phyloP scores from a whole-genome alignment of 495 filamentous ascomycete genomes.

The Hypomontagnella submonticulosa region DNA sequence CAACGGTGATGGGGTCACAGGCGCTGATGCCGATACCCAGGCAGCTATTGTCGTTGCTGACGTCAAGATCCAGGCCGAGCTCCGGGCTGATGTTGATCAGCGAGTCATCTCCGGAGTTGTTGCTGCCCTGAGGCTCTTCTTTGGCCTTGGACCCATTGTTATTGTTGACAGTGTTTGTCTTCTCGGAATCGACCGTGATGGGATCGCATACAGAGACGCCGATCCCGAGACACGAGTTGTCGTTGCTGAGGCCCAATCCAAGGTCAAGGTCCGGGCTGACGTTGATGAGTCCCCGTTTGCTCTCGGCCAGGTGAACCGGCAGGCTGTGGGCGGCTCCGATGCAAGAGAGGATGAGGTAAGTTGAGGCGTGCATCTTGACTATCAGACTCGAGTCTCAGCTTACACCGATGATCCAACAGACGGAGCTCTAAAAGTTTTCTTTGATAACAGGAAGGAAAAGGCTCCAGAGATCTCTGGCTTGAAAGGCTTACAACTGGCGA shows the following conservation, averaged over 20 bases:
- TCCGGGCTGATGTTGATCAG: conserved; percentile 32
- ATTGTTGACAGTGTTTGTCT: conserved; percentile 11
- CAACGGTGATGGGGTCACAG: conserved; percentile 47
- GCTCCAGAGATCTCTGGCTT: conserved; percentile 8
- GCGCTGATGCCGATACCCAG: conserved; percentile 47
- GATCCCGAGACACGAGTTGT: conserved; percentile 43
- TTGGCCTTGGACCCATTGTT: conserved; percentile 11
- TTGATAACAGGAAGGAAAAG: conserved; percentile 4
- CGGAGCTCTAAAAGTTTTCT: conserved; percentile 16
- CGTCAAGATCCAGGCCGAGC: conserved; percentile 10
- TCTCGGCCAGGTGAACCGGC: conserved; percentile 25
- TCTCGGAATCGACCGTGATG: conserved; percentile 40
- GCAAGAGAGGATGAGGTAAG: conserved; percentile 34
- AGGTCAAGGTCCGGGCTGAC: conserved; percentile 32
- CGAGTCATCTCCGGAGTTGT: conserved; percentile 15
- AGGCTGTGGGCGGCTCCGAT: conserved; percentile 23
- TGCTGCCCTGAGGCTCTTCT: neutral
- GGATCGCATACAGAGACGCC: conserved; percentile 50
- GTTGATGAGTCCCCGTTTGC: conserved; percentile 29
- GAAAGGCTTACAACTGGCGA: neutral
- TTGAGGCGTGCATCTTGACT: conserved; percentile 35
- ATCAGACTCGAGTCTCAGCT: neutral
- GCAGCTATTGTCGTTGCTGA: conserved; percentile 37
- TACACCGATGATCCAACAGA: conserved; percentile 9
- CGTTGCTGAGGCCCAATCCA: conserved; percentile 14